Evolutionary conservation across 306 rosid genomes (phyloP).

Genomic region (Ammopiptanthus mongolicus): DNA sequence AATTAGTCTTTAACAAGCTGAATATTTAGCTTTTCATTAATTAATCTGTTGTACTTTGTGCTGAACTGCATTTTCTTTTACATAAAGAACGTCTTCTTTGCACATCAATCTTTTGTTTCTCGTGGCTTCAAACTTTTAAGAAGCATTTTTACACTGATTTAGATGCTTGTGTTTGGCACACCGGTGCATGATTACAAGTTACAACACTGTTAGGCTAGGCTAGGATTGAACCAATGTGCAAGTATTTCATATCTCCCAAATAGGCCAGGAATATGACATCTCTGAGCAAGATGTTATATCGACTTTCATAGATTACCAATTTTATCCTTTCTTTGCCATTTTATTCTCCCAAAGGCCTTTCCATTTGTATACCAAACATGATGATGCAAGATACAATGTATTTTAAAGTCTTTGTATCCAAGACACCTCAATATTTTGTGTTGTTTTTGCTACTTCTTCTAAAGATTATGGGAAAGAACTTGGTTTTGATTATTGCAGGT

Average conservation of each 20-base stretch:
- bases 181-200: background rate
- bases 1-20: background rate
- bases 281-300: background rate
- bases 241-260: background rate
- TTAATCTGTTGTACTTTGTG: background rate
- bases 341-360: background rate
- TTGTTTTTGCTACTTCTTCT: conserved; percentile 20
- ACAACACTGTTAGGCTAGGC: background rate
- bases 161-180: background rate
- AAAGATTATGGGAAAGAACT: background rate
- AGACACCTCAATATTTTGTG: background rate
- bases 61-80: background rate
- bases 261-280: background rate
- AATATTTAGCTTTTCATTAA: background rate
- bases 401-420: background rate
- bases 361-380: background rate
- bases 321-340: background rate
- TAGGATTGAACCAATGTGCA: background rate
- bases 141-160: background rate
- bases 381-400: background rate
- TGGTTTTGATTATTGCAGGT: conserved; percentile 41
- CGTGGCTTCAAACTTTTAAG: background rate
- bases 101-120: background rate
- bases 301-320: background rate
- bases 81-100: background rate